Conservation (phyloP, 805 yeast species). For the Tetrapisispora pingtungensis region DNA sequence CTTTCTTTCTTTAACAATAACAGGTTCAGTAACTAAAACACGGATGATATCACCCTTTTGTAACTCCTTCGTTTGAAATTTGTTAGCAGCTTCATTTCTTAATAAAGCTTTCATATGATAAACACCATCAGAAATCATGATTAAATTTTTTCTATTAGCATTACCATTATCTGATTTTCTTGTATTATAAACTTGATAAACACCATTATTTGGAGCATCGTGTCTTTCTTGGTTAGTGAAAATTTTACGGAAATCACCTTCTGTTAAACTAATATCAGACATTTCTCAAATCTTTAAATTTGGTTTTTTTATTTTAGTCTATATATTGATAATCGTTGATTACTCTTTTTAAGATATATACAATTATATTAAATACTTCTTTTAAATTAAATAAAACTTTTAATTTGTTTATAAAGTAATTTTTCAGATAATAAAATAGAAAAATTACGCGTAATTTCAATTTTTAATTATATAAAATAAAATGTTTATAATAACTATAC, state of each 20-base stretch:
- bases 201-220: slow-evolving; percentile 24
- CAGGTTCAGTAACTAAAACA: slow-evolving; percentile 27
- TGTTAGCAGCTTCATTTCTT: slow-evolving; percentile 40
- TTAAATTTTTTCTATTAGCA: slow-evolving; percentile 22
- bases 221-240: slow-evolving; percentile 24
- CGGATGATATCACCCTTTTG: slow-evolving; percentile 32
- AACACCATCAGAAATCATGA: slow-evolving; percentile 44
- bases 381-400: too few species aligned
- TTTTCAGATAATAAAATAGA: too few species aligned
- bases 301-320: too few species aligned
- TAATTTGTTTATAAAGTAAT: too few species aligned
- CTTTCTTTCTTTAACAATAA: slow-evolving; percentile 30
- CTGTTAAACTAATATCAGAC: slow-evolving; percentile 15
- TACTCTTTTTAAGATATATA: too few species aligned
- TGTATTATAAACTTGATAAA: slow-evolving; percentile 26
- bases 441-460: not conserved
- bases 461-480: too few species aligned
- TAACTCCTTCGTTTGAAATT: slow-evolving; percentile 37
- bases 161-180: slow-evolving; percentile 25
- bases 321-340: too few species aligned
- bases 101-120: slow-evolving; percentile 43
- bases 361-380: too few species aligned
- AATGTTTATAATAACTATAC: not conserved
- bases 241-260: slow-evolving; percentile 22
- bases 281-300: slow-evolving; percentile 4